Conservation (phyloP, 768 basidiomycete genomes). For the Rhizopogon rudus region DNA sequence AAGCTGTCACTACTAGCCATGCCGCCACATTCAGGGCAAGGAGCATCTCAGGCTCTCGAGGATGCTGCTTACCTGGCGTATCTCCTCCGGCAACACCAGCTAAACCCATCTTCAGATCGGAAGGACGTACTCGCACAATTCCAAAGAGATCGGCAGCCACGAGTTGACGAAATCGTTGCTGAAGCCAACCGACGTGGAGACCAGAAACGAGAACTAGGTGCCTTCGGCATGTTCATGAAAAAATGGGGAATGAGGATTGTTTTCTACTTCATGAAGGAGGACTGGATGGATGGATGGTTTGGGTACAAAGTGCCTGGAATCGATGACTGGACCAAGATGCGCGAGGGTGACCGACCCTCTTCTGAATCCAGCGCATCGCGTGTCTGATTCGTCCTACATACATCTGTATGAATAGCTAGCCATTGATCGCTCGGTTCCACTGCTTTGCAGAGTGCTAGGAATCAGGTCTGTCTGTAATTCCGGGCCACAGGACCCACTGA, state of each 20-base stretch:
- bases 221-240: constrained; percentile 13
- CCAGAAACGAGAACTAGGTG: constrained; percentile 16
- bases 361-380: background rate
- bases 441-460: too few species aligned
- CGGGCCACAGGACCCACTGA: background rate
- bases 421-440: too few species aligned
- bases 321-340: constrained; percentile 11
- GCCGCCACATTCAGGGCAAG: constrained; percentile 28
- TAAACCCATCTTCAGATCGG: constrained; percentile 9
- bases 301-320: constrained; percentile 26
- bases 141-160: constrained; percentile 17
- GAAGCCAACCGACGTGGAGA: constrained; percentile 22
- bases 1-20: constrained; percentile 14
- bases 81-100: constrained; percentile 15
- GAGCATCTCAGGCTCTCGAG: constrained; percentile 26
- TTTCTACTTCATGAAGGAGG: constrained; percentile 17
- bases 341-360: background rate
- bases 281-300: constrained; percentile 26
- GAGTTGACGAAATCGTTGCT: constrained; percentile 22
- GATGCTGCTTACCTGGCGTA: constrained; percentile 26
- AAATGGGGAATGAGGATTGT: constrained; percentile 22
- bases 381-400: background rate
- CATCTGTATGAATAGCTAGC: background rate
- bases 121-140: constrained; percentile 15
- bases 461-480: too few species aligned